Base-by-base conservation (phyloP, 768 basidiomycete species). In the Dioszegia hungarica region DNA sequence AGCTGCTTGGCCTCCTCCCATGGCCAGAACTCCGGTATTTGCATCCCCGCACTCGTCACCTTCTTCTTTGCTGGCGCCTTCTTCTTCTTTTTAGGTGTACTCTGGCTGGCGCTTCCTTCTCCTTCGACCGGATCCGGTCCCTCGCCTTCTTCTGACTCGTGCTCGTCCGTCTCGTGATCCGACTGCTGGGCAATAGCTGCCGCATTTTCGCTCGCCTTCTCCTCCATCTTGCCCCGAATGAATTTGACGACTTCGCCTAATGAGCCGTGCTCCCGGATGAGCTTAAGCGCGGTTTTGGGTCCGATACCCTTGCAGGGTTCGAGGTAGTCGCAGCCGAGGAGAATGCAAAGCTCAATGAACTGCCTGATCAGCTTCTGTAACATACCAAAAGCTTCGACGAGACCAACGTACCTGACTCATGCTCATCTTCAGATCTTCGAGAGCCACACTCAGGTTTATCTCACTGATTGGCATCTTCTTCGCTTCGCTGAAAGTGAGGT, bases 221-320 rank as follows among this genome's bases (percentile, higher is more conserved):
- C 64, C 22, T 69, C 79, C 57, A 72, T 86, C 86, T 88, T 93
- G 74, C 84, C 86, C 50, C 85, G 82, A 9, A 95, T 79, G 67
- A 90, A 85, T 56, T 85, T 82, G 33, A 95, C 79, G 34, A 95
- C 86, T 2, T 80, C 81, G 40, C 80, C 83, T 19, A 99, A 81
- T 10, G 81, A 80, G 9, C 85, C 85, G 57, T 89, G 79, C 70
- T 99, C 94, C 60, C 88, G 81, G 40, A 98, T 81, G 29, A 97
- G 82, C 77, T 98, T 99, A 48, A 95, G 79, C 2, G 94, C 95
- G 14, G 86, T 90, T 75, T 97, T 95, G 14, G 95, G 93, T 25
- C 95, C 95, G 39, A 99, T 79, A 2, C 95, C 95, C 76, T 86
- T 93, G 73, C 95, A 91, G n/a, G 95, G 95, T 74, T 99, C 95